Conservation (phyloP, 2,329 filamentous ascomycete genomes). For the Dothistroma septosporum region DNA sequence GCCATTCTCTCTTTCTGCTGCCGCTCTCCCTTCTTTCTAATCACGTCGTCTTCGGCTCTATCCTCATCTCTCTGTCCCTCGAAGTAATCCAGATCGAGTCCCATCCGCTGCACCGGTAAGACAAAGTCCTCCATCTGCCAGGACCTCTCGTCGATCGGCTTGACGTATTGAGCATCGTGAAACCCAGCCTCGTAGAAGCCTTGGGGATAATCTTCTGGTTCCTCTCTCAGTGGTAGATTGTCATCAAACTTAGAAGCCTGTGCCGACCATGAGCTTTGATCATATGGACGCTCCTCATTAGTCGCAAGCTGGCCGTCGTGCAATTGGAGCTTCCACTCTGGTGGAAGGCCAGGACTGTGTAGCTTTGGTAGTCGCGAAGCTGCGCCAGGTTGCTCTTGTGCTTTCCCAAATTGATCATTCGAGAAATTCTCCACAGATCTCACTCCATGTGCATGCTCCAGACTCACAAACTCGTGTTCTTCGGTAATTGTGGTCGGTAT, state of each 20-base stretch:
- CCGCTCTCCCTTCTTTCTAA: neutral
- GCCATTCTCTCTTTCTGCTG: neutral
- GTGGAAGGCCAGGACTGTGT: neutral
- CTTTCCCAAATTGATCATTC: neutral
- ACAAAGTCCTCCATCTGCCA: neutral
- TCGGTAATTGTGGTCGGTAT: neutral
- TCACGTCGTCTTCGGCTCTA: neutral
- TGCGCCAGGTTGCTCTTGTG: neutral
- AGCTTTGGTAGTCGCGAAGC: neutral
- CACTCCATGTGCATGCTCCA: neutral
- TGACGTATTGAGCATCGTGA: neutral
- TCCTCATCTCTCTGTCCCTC: neutral
- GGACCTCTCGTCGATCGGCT: neutral
- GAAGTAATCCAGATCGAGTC: neutral
- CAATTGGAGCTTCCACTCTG: neutral
- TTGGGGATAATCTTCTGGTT: neutral
- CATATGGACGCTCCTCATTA: neutral
- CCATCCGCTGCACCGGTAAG: neutral
- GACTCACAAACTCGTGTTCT: neutral
- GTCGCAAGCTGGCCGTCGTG: neutral
- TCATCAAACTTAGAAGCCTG: neutral
- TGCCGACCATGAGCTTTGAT: neutral
- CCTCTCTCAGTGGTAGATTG: neutral
- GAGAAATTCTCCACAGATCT: neutral
- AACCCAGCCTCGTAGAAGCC: neutral